A percentile compares a stretch with the other conserved stretches of the same genome.
Conservation (phyloP, 371 early-diverging fungal genomes). For the Blyttiomyces sp. region DNA sequence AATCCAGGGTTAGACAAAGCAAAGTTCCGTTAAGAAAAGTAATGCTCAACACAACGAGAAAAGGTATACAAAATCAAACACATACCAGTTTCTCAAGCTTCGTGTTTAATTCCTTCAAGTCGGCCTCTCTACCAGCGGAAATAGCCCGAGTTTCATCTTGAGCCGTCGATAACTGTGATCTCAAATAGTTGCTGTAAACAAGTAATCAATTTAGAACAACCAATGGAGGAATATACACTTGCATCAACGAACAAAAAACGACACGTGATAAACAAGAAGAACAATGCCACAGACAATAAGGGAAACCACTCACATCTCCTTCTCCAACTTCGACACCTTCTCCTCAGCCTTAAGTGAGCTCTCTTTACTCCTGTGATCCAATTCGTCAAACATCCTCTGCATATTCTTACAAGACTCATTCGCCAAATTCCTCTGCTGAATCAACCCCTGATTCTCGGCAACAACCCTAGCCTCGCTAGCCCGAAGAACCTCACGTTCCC, state of each 20-base stretch:
- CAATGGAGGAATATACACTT: too few species aligned
- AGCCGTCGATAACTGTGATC: slow-evolving; percentile 21
- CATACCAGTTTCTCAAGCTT: slow-evolving; percentile 26
- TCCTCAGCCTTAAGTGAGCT: slow-evolving; percentile 42
- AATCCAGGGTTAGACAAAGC: too few species aligned
- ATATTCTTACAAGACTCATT: slow-evolving; percentile 28
- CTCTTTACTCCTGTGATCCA: slow-evolving; percentile 35
- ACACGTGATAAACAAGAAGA: neutral
- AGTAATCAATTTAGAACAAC: too few species aligned
- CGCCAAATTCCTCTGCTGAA: slow-evolving; percentile 41
- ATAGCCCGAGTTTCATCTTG: slow-evolving; percentile 17
- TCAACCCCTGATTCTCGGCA: slow-evolving; percentile 45
- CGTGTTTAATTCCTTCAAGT: slow-evolving; percentile 9
- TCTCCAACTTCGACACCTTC: slow-evolving; percentile 35
- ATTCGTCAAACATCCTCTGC: slow-evolving; percentile 34
- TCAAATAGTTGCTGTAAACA: slow-evolving; percentile 11
- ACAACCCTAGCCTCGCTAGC: slow-evolving; percentile 41
- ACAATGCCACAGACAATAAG: neutral
- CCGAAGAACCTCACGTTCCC: slow-evolving; percentile 47
- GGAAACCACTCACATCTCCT: slow-evolving; percentile 27
- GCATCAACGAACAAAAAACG: neutral
- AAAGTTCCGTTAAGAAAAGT: too few species aligned
- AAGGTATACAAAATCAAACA: neutral
- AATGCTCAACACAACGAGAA: neutral
- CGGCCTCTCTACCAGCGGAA: slow-evolving; percentile 21